These are phyloP conservation scores for Cytospora leucostoma DNA, from an alignment of 2,329 filamentous ascomycete genomes.

Conservation along the genomic window DNA sequence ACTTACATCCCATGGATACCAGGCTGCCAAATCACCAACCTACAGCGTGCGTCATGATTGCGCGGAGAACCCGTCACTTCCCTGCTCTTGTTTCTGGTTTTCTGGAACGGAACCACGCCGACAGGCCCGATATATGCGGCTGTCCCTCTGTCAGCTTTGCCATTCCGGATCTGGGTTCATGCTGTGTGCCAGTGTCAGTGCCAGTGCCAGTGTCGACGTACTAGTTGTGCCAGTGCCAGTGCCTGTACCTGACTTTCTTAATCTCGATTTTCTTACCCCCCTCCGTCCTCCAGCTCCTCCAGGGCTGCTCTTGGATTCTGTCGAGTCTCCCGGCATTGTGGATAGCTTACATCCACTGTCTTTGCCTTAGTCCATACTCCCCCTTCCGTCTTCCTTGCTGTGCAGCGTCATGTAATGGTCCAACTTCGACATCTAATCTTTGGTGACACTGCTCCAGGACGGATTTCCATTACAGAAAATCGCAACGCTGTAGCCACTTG, in stretches of 20 bases:
- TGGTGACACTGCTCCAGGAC: neutral
- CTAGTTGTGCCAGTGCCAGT: neutral
- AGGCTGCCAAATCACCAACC: neutral
- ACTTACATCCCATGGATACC: neutral
- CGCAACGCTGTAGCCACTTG: too few species aligned
- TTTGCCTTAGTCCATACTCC: neutral
- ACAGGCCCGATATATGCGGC: neutral
- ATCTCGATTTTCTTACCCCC: neutral
- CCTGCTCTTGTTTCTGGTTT: neutral
- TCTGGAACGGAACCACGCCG: neutral
- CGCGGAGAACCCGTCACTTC: neutral
- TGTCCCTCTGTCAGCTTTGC: neutral
- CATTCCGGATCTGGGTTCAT: neutral
- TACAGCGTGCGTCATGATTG: conserved; percentile 16
- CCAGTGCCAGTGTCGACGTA: too few species aligned
- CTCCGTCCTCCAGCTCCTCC: neutral
- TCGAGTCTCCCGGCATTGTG: neutral
- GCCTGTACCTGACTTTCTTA: neutral
- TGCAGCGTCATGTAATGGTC: neutral
- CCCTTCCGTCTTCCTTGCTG: neutral
- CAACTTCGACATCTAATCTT: neutral
- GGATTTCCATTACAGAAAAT: neutral
- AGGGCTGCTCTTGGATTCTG: neutral
- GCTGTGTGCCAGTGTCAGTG: neutral
- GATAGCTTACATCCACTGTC: neutral